A percentile compares a stretch with the other conserved stretches of the same genome.
phyloP scores from a whole-genome alignment of 345 rosid genomes.

The Luvunga scandens region DNA sequence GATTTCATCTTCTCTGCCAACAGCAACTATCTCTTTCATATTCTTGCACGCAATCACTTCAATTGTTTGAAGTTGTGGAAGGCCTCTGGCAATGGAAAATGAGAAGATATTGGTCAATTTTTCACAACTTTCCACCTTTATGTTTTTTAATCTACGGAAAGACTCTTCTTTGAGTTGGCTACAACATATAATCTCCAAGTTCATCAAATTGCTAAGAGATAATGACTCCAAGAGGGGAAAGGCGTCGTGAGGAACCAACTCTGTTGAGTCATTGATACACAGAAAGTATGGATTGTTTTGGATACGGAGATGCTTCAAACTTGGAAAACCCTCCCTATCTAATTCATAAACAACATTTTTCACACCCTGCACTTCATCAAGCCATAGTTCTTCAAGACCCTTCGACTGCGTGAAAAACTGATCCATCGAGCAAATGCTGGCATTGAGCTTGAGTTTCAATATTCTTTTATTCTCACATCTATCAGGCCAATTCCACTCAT shows the following conservation, averaged over 20 bases:
- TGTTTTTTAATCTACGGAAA: slow-evolving; percentile 10
- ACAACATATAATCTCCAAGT: slow-evolving; percentile 10
- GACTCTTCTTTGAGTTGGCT: not conserved
- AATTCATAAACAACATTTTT: slow-evolving; percentile 7
- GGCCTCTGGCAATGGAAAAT: slow-evolving; percentile 12
- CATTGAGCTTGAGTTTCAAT: slow-evolving; percentile 2
- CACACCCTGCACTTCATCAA: slow-evolving; percentile 4
- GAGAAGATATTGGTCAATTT: not conserved
- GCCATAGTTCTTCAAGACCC: slow-evolving; percentile 9
- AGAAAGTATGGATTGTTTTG: not conserved
- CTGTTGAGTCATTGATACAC: not conserved
- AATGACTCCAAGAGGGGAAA: slow-evolving; percentile 4
- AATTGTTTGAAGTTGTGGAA: slow-evolving; percentile 19
- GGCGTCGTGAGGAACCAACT: not conserved
- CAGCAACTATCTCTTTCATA: not conserved
- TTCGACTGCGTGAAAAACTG: too few species aligned
- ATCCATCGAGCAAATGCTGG: not conserved
- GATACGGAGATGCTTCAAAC: slow-evolving; percentile 11
- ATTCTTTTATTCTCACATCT: not conserved
- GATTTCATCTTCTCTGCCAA: too few species aligned
- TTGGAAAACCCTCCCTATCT: slow-evolving; percentile 9
- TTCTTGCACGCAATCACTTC: slow-evolving; percentile 6
- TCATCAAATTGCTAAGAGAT: not conserved
- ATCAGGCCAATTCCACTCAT: not conserved
- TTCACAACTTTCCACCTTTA: slow-evolving; percentile 8